These are phyloP conservation scores for Colletotrichum horii DNA, from an alignment of 2,329 filamentous ascomycete species.

Conservation along the genomic window DNA sequence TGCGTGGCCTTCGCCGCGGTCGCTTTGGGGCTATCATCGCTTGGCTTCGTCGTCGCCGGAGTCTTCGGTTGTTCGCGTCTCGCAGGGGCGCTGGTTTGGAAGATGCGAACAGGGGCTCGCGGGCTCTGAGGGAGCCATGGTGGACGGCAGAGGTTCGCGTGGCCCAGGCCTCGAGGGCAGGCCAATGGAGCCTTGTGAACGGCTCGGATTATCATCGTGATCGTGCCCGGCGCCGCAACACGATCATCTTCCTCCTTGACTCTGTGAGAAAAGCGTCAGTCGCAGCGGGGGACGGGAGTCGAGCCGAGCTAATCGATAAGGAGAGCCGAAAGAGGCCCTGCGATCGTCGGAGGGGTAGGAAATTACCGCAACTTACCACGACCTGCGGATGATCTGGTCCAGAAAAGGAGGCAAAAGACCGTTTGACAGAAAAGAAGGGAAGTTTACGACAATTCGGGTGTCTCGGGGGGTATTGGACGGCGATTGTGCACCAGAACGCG, in stretches of 20 bases:
- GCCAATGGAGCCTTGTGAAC: slow-evolving; percentile 16
- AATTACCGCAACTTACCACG: not conserved
- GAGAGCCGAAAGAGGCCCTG: not conserved
- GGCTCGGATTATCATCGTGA: slow-evolving; percentile 22
- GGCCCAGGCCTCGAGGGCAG: slow-evolving; percentile 11
- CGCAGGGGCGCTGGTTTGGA: slow-evolving; percentile 18
- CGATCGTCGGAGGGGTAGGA: not conserved
- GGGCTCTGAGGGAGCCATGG: slow-evolving; percentile 21
- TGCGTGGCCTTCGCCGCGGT: not conserved
- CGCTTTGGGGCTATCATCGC: not conserved
- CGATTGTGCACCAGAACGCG: not conserved
- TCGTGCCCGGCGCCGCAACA: slow-evolving; percentile 15
- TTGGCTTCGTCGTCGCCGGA: not conserved
- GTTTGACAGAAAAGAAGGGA: not conserved
- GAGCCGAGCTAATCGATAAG: not conserved
- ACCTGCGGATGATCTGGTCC: not conserved
- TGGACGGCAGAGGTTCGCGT: not conserved
- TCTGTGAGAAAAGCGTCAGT: slow-evolving; percentile 1
- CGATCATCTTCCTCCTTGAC: slow-evolving; percentile 10
- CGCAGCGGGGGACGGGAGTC: not conserved
- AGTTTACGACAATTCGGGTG: not conserved
- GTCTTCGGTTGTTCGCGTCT: slow-evolving; percentile 3
- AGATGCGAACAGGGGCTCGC: slow-evolving; percentile 17
- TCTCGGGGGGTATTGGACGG: not conserved
- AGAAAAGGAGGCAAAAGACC: not conserved